phyloP scores from a whole-genome alignment of 225 moss, liverwort and hornwort species.

The Pseudisothecium myosuroides region DNA sequence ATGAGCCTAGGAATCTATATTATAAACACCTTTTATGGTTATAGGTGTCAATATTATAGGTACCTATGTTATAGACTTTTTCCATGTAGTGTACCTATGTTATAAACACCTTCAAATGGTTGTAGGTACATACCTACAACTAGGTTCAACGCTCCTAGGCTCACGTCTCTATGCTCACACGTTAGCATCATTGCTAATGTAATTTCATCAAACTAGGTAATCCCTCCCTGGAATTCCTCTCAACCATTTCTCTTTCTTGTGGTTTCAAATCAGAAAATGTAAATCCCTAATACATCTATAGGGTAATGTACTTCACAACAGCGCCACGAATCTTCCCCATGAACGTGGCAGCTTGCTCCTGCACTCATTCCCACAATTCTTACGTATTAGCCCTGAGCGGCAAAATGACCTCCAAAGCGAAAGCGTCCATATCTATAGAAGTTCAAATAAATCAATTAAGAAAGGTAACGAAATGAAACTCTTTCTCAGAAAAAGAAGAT shows the following conservation, averaged over 20 bases:
- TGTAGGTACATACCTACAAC: too few species aligned
- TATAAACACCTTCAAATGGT: too few species aligned
- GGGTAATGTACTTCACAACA: slow-evolving; percentile 79
- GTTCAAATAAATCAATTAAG: neutral
- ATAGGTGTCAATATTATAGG: too few species aligned
- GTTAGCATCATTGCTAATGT: neutral
- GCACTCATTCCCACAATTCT: neutral
- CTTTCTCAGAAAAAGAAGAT: neutral
- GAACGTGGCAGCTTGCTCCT: slow-evolving; percentile 64
- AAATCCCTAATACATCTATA: neutral
- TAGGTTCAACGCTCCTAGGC: too few species aligned
- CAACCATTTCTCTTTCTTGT: neutral
- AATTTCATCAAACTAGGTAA: neutral
- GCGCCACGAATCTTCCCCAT: slow-evolving; percentile 83
- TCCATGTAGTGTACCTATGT: too few species aligned
- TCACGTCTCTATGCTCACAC: accelerated
- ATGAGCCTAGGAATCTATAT: too few species aligned
- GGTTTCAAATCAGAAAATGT: neutral
- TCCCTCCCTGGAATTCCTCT: neutral
- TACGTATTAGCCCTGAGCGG: neutral
- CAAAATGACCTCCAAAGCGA: neutral
- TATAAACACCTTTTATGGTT: too few species aligned
- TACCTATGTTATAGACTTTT: too few species aligned
- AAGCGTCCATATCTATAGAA: neutral
- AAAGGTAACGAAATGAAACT: neutral